Evolutionary conservation across 73 alveolate genomes (phyloP), one percentile per base, ranked within the genome.

Genomic region (Blepharisma stoltei): DNA sequence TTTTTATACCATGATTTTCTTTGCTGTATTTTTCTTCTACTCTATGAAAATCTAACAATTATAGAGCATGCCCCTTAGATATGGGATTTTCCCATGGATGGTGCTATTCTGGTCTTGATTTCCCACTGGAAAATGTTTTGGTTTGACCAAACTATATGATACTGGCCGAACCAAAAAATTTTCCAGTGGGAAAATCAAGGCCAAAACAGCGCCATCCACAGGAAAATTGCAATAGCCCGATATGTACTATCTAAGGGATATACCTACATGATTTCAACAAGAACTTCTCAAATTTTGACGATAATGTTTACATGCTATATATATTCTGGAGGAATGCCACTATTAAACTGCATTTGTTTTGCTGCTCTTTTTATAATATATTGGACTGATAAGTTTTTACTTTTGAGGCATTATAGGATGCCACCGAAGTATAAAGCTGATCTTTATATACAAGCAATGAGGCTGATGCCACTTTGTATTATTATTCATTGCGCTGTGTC

Each of bases 241-340:
- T n/a, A n/a, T n/a, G n/a, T n/a, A 68, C 20, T 55, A 14, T 55
- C 18, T 20, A 8, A 21, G 18, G 71, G 71, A 9, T 37, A 8
- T 7, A 55, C 44, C 41, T 55, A 7, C 43, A 37, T 7, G 44
- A 55, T 55, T 38, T n/a, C 79, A 7, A 38, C 55, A 14, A 69
- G 79, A 69, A 44, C 55, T 14, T 47, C 79, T 46, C 65, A 69
- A 20, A 43, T 69, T 46, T 69, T 69, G 11, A 69, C 11, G 1
- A 53, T 38, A 1, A 43, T 69, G 14, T 69, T 69, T 43, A 44
- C 79, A n/a, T 69, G 71, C 54, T 46, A 14, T 44, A 9, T 69
- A 69, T 69, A 44, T 5, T 69, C 79, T 14, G 79, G 67, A 69
- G 65, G 55, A 9, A 69, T 69, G 14, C 79, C 79, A 25, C 55